phyloP scores from a whole-genome alignment of 768 basidiomycete genomes.

The Phanerochaete sordida region DNA sequence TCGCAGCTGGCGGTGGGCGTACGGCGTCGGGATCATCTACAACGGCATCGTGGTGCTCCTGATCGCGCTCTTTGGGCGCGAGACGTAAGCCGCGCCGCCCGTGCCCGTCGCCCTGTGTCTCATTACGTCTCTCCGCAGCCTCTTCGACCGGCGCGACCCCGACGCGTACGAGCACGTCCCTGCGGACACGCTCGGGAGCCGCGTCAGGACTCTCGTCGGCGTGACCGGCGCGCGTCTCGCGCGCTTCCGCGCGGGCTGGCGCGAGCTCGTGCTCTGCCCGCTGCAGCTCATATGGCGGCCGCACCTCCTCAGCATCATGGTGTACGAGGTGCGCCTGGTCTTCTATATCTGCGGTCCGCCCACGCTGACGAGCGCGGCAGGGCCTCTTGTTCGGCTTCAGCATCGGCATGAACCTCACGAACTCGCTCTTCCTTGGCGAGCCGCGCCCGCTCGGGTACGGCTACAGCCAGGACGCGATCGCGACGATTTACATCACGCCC shows the following conservation, averaged over 20 bases:
- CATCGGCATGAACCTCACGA: slow-evolving; percentile 64
- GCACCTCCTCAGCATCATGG: slow-evolving; percentile 46
- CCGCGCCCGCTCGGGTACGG: slow-evolving; percentile 53
- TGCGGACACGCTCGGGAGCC: slow-evolving; percentile 41
- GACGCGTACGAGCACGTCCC: slow-evolving; percentile 37
- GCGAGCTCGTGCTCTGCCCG: slow-evolving; percentile 37
- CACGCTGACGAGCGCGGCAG: too few relatives aligned
- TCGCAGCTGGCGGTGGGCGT: slow-evolving; percentile 58
- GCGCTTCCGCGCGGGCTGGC: slow-evolving; percentile 53
- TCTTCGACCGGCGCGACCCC: slow-evolving; percentile 52
- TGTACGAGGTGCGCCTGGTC: slow-evolving; percentile 47
- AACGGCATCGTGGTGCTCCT: slow-evolving; percentile 48
- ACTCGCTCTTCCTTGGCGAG: slow-evolving; percentile 57
- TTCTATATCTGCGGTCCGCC: too few relatives aligned
- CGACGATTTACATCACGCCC: slow-evolving; percentile 47
- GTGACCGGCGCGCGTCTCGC: slow-evolving; percentile 57
- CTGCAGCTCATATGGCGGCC: slow-evolving; percentile 61
- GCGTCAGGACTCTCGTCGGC: slow-evolving; percentile 59
- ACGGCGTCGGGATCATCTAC: slow-evolving; percentile 63
- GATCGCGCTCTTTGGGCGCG: slow-evolving; percentile 58
- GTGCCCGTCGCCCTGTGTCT: background rate
- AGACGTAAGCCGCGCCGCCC: slow-evolving; percentile 45
- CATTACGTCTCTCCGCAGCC: slow-evolving; percentile 27
- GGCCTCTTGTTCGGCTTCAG: slow-evolving; percentile 60
- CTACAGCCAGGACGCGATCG: slow-evolving; percentile 44